Conservation (phyloP, 805 yeast species). For the Candida andamanensis region DNA sequence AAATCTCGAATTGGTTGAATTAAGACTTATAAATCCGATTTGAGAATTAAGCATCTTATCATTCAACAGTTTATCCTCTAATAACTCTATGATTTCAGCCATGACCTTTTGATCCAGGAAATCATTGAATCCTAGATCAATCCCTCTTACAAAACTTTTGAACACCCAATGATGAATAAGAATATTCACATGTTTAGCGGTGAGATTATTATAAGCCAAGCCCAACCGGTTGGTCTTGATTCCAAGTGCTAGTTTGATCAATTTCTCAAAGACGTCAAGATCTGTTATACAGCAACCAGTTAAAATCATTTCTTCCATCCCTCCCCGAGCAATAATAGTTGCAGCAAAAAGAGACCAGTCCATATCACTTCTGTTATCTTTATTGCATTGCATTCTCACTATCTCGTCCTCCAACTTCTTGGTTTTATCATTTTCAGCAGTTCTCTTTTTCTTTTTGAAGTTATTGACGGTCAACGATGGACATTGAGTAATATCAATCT, state of each 20-base stretch:
- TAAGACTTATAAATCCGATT: slow-evolving; percentile 52
- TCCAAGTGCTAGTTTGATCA: slow-evolving; percentile 53
- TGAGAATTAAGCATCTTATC: slow-evolving; percentile 17
- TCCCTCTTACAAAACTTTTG: slow-evolving; percentile 50
- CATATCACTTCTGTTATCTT: slow-evolving; percentile 62
- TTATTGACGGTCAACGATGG: slow-evolving; percentile 43
- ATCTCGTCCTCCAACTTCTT: slow-evolving; percentile 21
- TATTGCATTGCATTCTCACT: slow-evolving; percentile 42
- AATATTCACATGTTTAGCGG: slow-evolving; percentile 51
- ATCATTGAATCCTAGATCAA: slow-evolving; percentile 84
- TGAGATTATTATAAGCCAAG: slow-evolving; percentile 67
- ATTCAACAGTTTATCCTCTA: slow-evolving; percentile 15
- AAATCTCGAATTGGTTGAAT: slow-evolving; percentile 55
- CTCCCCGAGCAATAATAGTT: slow-evolving; percentile 62
- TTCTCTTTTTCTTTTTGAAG: slow-evolving; percentile 32
- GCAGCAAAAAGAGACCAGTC: slow-evolving; percentile 79
- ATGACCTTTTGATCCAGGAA: slow-evolving; percentile 35
- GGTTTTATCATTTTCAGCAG: slow-evolving; percentile 9
- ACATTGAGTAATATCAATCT: slow-evolving; percentile 70
- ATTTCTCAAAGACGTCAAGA: slow-evolving; percentile 47
- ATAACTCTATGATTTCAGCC: slow-evolving; percentile 33
- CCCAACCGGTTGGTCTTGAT: slow-evolving; percentile 61
- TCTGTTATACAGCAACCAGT: slow-evolving; percentile 70
- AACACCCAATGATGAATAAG: slow-evolving; percentile 54
- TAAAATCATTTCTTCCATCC: slow-evolving; percentile 72